Base-by-base conservation (phyloP, 2,329 filamentous ascomycete genomes). In the Phoma sp. region DNA sequence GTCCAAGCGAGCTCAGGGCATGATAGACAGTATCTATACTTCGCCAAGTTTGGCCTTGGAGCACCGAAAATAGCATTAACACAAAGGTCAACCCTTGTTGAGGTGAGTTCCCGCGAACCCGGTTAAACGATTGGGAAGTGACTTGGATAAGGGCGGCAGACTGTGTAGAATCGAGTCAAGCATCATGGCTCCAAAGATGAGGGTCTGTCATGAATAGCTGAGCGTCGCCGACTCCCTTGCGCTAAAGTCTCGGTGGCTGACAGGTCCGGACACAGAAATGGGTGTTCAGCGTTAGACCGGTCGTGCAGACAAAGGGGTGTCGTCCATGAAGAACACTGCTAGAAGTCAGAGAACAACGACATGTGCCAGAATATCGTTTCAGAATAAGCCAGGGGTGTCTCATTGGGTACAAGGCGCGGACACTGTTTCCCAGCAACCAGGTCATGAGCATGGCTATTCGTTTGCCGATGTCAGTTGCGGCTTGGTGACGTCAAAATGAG, bases 221-320 rank as follows among this genome's bases (percentile, higher is more conserved):
- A 42, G 42, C 29, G 25, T 53, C 50, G 50, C 50, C 50, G 50
- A 53, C 50, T 32, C 25, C 32, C 11, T 10, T 21, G 43, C 50
- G 43, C 50, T 42, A 47, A 25, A 23, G 14, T 4, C n/a, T 53
- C 50, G 50, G 50, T 53, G 38, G 23, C 23, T 18, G 32, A 33
- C 30, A 29, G 10, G 20, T 48, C 50, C 43, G 43, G 7, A 21
- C 32, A 25, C 25, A 30, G 21, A 9, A 17, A 5, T 2, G 14
- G 7, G 28, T 38, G 32, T 42, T 47, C 15, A 18, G 50, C 11
- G 50, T 32, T 42, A 42, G 42, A 20, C 14, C 9, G 25, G 38
- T 32, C 18, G 29, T 43, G 38, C 32, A 53, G 17, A 53, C 50
- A 48, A 53, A 53, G 50, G 32, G 26, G 20, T 25, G 17, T 15